phyloP scores from a whole-genome alignment of 305 asterid genomes.

The Coffea humblotiana region DNA sequence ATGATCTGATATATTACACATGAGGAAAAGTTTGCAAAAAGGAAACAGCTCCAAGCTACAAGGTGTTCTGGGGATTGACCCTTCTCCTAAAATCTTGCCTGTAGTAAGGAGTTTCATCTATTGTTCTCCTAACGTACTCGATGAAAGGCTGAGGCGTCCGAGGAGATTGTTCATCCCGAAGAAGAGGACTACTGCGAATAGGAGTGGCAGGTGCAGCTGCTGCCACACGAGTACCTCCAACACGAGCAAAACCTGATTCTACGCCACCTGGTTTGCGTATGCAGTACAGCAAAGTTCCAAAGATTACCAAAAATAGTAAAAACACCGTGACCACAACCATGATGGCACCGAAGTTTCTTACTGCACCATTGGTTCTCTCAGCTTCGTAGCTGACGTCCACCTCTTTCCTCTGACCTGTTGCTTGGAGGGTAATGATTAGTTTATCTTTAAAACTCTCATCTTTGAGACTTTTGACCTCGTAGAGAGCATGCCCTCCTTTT shows the following conservation, averaged over 20 bases:
- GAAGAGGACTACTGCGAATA: conserved; percentile 43
- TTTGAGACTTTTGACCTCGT: conserved; percentile 52
- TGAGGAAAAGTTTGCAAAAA: not conserved
- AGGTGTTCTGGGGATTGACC: conserved; percentile 70
- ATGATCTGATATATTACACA: not conserved
- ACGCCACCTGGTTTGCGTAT: conserved; percentile 45
- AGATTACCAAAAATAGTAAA: conserved; percentile 31
- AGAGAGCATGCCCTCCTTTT: conserved; percentile 36
- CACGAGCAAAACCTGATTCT: conserved; percentile 19
- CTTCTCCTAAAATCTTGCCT: conserved; percentile 81
- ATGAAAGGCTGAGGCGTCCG: conserved; percentile 89
- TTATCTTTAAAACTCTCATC: conserved; percentile 46
- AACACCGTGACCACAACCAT: conserved; percentile 21
- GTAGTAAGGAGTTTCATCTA: conserved; percentile 90
- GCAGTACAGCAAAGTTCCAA: conserved; percentile 30
- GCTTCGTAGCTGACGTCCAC: conserved; percentile 56
- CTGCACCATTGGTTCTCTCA: conserved; percentile 29
- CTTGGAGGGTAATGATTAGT: conserved; percentile 62
- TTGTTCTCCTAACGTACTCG: conserved; percentile 77
- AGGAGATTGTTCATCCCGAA: conserved; percentile 59
- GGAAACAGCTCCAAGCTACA: conserved; percentile 23
- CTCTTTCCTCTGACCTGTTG: conserved; percentile 72
- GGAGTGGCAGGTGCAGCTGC: conserved; percentile 66
- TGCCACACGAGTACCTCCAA: conserved; percentile 27
- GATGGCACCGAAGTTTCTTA: conserved; percentile 22